Evolutionary conservation across 305 asterid species (phyloP), one percentile per base, ranked within the genome.

Genomic region (Fraxinus sp.): DNA sequence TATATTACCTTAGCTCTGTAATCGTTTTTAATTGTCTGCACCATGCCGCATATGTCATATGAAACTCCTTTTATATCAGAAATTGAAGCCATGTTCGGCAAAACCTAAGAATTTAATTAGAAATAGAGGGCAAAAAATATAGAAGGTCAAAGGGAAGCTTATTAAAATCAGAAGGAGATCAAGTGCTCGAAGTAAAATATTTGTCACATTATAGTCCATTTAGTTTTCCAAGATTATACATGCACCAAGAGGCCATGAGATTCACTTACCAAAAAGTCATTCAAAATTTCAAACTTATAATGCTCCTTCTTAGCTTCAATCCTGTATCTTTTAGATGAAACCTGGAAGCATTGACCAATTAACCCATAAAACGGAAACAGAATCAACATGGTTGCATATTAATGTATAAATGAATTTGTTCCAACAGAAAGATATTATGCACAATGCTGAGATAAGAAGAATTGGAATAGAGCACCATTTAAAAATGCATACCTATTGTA

Each of bases 31-130:
- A 93, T 87, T 26, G 94, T 92, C 82, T 88, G 94, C 80, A 91
- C 97, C 77, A 49, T 64, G 77, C 99, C 99, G 74, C 99, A 95
- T 74, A 95, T 68, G 85, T 93, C 97, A 89, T 91, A 95, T 22
- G 97, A 92, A 83, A 91, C 89, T 44, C 97, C 97, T 91, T 91
- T 94, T 90, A 94, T 92, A 87, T 95, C 98, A 82, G 82, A 82
- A 82, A 94, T 87, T 28, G 97, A 94, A 86, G 97, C 97, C 97
- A 95, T 92, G 88, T 90, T 95, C 77, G 99, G 99, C 85, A 94
- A 86, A 85, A 95, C 97, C 99, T 95, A 90, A 36, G 41, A 81
- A 80, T 78, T 72, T 68, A 32, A 80, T 33, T 57, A 78, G 8
- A 82, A 83, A 83, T 71, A 82, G 87, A 70, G 39, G 81, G 78